Conservation (phyloP, 2,329 filamentous ascomycete species). For the Seiridium unicorne region DNA sequence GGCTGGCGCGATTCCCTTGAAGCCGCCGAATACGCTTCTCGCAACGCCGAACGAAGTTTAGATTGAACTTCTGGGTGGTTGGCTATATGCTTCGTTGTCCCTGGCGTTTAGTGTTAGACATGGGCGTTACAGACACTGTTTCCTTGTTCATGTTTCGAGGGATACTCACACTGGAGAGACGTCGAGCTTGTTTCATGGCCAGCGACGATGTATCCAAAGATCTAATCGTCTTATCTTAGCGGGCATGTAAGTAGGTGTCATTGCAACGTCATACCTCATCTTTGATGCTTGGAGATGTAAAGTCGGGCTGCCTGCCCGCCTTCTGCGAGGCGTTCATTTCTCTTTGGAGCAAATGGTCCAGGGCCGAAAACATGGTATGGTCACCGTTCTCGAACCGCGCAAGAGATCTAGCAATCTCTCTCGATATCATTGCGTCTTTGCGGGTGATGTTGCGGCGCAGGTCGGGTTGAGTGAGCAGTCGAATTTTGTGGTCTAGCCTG, state of each 20-base stretch:
- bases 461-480: slow-evolving; percentile 9
- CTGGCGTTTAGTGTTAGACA: neutral
- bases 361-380: slow-evolving; percentile 15
- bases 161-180: slow-evolving; percentile 15
- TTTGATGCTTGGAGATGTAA: slow-evolving; percentile 26
- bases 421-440: slow-evolving; percentile 17
- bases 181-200: slow-evolving; percentile 25
- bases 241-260: neutral
- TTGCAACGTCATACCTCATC: slow-evolving; percentile 22
- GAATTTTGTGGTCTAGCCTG: slow-evolving; percentile 9
- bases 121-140: neutral
- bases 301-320: slow-evolving; percentile 23
- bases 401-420: slow-evolving; percentile 19
- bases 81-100: slow-evolving; percentile 17
- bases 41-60: slow-evolving; percentile 13
- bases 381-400: slow-evolving; percentile 15
- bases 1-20: slow-evolving; percentile 12
- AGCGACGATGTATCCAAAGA: slow-evolving; percentile 24
- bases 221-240: slow-evolving; percentile 9
- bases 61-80: slow-evolving; percentile 12
- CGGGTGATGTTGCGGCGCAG: slow-evolving; percentile 10
- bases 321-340: slow-evolving; percentile 29
- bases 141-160: neutral
- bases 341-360: slow-evolving; percentile 31
- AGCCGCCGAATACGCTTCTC: slow-evolving; percentile 11